These are phyloP conservation scores for Platanthera zijinensis DNA, from an alignment of 106 monocot genomes.

Conservation along the genomic window DNA sequence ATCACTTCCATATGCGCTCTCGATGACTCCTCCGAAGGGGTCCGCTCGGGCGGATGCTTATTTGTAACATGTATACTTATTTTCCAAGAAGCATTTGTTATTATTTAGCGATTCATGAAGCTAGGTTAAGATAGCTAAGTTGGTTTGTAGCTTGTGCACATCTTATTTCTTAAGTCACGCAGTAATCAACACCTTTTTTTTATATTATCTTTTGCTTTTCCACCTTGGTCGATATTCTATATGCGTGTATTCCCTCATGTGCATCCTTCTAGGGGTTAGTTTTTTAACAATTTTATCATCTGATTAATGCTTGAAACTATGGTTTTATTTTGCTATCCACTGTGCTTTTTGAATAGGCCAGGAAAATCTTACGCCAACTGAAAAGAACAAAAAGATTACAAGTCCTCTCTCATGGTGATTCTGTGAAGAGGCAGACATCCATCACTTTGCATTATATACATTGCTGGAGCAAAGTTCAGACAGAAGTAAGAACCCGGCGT, in stretches of 20 bases:
- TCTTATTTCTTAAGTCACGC: background rate
- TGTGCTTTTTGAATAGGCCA: conserved; percentile 34
- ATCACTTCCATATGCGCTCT: no score
- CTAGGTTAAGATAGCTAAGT: background rate
- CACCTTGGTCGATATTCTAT: background rate
- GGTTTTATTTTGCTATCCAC: background rate
- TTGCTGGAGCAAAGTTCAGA: conserved; percentile 54
- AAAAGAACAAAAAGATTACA: conserved; percentile 41
- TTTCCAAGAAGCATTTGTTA: no score
- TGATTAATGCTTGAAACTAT: background rate
- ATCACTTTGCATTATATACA: conserved; percentile 41
- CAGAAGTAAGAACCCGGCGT: conserved; percentile 51
- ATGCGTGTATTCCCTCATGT: background rate
- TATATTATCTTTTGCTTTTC: background rate
- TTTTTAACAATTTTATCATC: background rate
- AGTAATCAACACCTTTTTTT: background rate
- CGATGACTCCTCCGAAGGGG: no score
- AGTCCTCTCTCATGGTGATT: conserved; percentile 16
- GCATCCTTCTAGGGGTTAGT: background rate
- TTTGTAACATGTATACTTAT: no score
- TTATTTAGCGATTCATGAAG: no score
- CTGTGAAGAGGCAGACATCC: conserved; percentile 46
- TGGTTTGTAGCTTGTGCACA: background rate
- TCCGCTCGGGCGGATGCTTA: no score
- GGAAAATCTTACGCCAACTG: conserved; percentile 32